Evolutionary conservation across 164 flowering plant genomes (phyloP).

Genomic region (Berberis vulgaris): DNA sequence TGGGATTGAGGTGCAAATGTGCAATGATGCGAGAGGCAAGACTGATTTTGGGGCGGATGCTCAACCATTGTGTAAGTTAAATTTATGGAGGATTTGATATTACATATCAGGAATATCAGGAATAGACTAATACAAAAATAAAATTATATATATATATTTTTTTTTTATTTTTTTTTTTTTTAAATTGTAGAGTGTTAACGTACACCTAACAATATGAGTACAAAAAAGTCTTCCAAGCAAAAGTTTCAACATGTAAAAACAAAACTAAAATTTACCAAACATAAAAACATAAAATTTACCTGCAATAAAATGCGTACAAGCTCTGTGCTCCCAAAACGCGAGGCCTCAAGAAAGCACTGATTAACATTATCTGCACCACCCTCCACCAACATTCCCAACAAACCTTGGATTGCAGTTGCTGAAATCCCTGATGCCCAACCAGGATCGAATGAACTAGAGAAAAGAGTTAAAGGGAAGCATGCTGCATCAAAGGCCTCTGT

Average conservation of each 20-base stretch:
- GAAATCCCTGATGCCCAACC: slow-evolving; percentile 96
- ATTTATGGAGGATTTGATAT: no score
- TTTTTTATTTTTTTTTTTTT: no score
- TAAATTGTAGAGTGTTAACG: no score
- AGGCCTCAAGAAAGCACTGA: slow-evolving; percentile 95
- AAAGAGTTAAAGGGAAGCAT: slow-evolving; percentile 94
- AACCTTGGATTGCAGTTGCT: slow-evolving; percentile 76
- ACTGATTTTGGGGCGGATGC: no score
- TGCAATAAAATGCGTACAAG: slow-evolving; percentile 90
- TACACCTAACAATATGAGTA: not conserved
- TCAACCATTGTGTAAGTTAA: no score
- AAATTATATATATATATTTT: no score
- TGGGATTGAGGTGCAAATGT: no score
- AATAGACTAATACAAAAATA: no score
- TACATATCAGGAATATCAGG: no score
- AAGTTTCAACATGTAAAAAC: slow-evolving; percentile 1
- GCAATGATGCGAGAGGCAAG: no score
- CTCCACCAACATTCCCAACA: slow-evolving; percentile 79
- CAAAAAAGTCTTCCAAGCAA: not conserved
- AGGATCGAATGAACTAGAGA: slow-evolving; percentile 90
- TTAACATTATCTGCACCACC: slow-evolving; percentile 97
- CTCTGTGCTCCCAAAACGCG: slow-evolving; percentile 96
- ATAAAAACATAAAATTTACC: slow-evolving; percentile 28
- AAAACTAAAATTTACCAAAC: not conserved
- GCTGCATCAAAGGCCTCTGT: slow-evolving; percentile 98